Conservation (phyloP, 1,139 yeast species). For the Zygosaccharomyces pseudobailii region DNA sequence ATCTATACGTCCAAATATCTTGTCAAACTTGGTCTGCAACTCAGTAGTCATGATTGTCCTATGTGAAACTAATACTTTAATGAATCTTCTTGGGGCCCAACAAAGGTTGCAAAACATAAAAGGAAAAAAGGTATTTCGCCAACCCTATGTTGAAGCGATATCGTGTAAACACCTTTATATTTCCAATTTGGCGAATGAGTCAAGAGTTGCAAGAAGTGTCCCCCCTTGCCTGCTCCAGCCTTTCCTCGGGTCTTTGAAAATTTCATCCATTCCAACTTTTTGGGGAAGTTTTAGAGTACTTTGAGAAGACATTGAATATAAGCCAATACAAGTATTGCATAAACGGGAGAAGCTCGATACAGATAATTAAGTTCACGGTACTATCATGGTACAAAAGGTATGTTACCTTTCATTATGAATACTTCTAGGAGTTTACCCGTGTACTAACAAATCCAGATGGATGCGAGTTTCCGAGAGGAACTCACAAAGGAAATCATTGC, state of each 20-base stretch:
- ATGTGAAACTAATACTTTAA: background rate
- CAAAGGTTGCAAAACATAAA: background rate
- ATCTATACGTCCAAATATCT: constrained; percentile 53
- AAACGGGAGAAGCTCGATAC: background rate
- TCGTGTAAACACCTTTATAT: background rate
- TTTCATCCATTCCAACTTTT: background rate
- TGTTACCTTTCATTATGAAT: background rate
- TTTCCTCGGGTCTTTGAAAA: background rate
- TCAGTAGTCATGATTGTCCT: constrained; percentile 18
- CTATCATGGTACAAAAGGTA: constrained; percentile 4
- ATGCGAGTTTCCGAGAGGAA: constrained; percentile 3
- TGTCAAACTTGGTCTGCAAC: constrained; percentile 21
- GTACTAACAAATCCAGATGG: constrained; percentile 3
- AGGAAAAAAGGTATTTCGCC: background rate
- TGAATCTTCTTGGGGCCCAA: background rate
- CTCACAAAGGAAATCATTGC: constrained; percentile 57
- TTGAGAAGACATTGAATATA: background rate
- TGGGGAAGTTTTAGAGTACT: background rate
- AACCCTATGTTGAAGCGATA: background rate
- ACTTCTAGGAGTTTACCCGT: background rate
- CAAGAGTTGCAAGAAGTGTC: background rate
- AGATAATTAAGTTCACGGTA: background rate
- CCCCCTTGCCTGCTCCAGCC: background rate
- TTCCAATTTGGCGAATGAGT: background rate
- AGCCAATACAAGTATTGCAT: background rate